Evolutionary conservation across 2,329 filamentous ascomycete species (phyloP), one percentile per base, ranked within the genome.

Genomic region (Hypoxylon sp.): DNA sequence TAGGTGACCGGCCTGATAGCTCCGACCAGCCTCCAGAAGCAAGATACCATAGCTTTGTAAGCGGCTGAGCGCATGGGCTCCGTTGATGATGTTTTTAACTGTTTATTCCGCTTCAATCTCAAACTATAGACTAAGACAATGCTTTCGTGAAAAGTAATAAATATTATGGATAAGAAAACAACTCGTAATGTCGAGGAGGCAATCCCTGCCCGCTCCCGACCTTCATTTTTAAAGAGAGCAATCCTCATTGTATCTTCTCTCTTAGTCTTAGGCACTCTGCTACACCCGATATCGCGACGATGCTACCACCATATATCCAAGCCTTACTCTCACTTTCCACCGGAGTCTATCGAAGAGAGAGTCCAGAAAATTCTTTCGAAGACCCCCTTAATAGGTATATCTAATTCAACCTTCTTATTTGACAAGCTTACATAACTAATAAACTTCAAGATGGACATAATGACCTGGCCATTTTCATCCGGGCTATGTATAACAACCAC

Each of bases 401-500:
- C 5, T 11, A 56, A 28, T 19, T 30, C 24, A 46, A 22, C 26
- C 26, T 46, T 28, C 17, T 6, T 10, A 47, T 32, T 41, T 43
- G 22, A 3, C 11, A 22, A 43, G 17, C 10, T n/a, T 53, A 32
- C 51, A 56, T 15, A 39, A n/a, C 56, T 54, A 39, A 71, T 74
- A 11, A 70, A 59, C 6, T 47, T 1, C 1, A 68, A 94, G 94
- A 97, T 77, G 94, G 94, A 0, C 94, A 97, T 75, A 91, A 97
- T 78, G 94, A 98, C 75, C 84, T 98, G 50, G 86, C 94, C 20
- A 89, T 95, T 39, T 77, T 90, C 26, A 82, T 97, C 54, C 87
- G 93, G 37, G 78, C 71, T 5, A 39, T 79, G 3, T 94, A 89
- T 72, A 81, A 88, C 39, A 97, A 97, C 74, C 88, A 91, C 65